Evolutionary conservation across 2,329 filamentous ascomycete species (phyloP), one percentile per base, ranked within the genome.

Genomic region (Aquanectria penicillioides): DNA sequence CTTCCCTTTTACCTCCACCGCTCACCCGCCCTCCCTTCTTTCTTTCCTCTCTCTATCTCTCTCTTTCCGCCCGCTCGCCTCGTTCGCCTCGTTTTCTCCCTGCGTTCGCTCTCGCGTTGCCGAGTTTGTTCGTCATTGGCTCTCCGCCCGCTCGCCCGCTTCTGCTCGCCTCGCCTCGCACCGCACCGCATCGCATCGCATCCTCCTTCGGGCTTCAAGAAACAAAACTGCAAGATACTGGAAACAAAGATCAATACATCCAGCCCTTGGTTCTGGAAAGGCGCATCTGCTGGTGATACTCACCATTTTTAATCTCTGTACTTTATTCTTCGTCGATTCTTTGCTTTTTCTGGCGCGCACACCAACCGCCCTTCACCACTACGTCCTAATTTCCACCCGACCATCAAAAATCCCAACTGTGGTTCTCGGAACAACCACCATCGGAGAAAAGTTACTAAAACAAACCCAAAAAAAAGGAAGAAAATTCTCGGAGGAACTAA

Each of bases 31-130:
- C 66, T 68, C 66, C 68, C 64, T 66, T 68, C 63, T 65, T 68
- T 64, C 69, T 68, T 69, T 69, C 68, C 71, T 66, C 63, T 68
- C 62, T 67, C 62, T 66, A 63, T 70, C 68, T 64, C 62, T 62
- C 59, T 69, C 65, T 61, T 65, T 64, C 65, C 60, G 65, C 54
- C 61, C 64, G 65, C n/a, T 70, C 61, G 68, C 64, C 62, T 69
- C 66, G 66, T 68, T 70, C 65, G 61, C 65, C 65, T 55, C 64
- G 63, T 53, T 55, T 34, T 28, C 47, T 47, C 46, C 51, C 46
- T 57, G 56, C 43, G 49, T 40, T 54, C 58, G 58, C 61, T 48
- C 64, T 50, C 62, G 63, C 66, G 65, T 63, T 62, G 62, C 59
- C 66, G 65, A 66, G 61, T 61, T 53, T 60, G 33, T 59, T 64